These are phyloP conservation scores for Gaeumannomyces sp. DNA, from an alignment of 2,329 filamentous ascomycete species.

Conservation along the genomic window DNA sequence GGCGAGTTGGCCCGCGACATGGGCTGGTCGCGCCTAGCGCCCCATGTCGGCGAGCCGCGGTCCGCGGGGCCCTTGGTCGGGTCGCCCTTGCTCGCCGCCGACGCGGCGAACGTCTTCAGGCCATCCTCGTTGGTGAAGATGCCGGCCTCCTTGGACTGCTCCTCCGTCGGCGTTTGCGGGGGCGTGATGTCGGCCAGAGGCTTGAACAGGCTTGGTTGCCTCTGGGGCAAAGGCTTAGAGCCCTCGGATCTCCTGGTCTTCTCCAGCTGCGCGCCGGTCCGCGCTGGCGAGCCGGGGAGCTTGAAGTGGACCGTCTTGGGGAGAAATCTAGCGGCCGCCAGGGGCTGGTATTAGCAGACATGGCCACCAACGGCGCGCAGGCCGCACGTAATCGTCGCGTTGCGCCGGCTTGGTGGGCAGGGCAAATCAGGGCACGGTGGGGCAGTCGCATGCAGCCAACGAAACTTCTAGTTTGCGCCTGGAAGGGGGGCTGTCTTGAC, in stretches of 20 bases:
- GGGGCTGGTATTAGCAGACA: constrained; percentile 9
- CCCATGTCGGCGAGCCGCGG: constrained; percentile 72
- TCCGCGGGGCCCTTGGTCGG: constrained; percentile 57
- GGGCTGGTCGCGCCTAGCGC: constrained; percentile 68
- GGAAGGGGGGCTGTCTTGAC: constrained; percentile 10
- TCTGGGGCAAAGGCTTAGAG: constrained; percentile 24
- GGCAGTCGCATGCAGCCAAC: not conserved
- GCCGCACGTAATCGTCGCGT: not conserved
- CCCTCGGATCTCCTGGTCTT: constrained; percentile 16
- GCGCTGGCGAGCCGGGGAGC: constrained; percentile 47
- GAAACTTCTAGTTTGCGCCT: not conserved
- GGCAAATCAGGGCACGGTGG: not conserved
- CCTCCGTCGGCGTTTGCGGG: constrained; percentile 48
- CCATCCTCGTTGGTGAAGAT: constrained; percentile 54
- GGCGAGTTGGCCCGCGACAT: constrained; percentile 66
- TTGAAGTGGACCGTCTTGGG: constrained; percentile 90
- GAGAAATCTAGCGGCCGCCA: constrained; percentile 58
- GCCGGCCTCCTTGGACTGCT: constrained; percentile 33
- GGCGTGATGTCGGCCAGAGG: constrained; percentile 43
- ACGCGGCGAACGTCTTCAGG: constrained; percentile 44
- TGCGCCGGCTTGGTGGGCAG: not conserved
- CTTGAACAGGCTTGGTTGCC: constrained; percentile 48
- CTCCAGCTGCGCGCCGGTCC: constrained; percentile 18
- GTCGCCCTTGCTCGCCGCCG: constrained; percentile 21
- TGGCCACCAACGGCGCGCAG: not conserved